Percentiles rank a stretch among this genome's conserved stretches.
Conservation (phyloP, 2,329 filamentous ascomycete species). For the Incumbomyces delicatus region DNA sequence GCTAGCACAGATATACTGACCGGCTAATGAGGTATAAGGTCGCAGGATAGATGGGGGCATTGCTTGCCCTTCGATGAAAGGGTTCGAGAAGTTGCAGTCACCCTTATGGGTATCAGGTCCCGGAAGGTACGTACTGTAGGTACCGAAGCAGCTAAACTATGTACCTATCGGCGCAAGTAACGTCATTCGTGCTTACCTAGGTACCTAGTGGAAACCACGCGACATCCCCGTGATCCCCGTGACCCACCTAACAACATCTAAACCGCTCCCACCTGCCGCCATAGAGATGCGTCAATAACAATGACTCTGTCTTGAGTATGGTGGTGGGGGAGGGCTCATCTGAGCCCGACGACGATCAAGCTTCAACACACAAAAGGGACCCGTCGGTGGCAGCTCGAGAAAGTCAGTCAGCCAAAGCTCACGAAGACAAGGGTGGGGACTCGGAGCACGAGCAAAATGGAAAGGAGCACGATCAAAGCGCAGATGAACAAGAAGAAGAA, state of each 20-base stretch:
- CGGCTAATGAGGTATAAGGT: conserved; percentile 11
- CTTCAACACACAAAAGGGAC: background rate
- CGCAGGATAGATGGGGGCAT: background rate
- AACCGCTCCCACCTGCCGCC: background rate
- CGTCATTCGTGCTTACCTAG: no score
- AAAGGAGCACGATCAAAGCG: conserved; percentile 7
- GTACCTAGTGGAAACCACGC: no score
- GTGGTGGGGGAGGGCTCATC: conserved; percentile 22
- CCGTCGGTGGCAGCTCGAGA: background rate
- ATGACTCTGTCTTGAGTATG: conserved; percentile 12
- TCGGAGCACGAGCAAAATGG: background rate
- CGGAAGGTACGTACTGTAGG: no score
- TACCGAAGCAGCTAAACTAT: no score
- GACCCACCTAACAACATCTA: no score
- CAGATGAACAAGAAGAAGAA: conserved; percentile 22
- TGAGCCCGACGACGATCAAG: conserved; percentile 16
- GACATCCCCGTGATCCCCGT: no score
- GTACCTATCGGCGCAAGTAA: no score
- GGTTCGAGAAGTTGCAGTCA: no score
- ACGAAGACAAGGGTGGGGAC: conserved; percentile 6
- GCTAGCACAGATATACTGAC: conserved; percentile 22
- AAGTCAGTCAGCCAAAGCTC: background rate
- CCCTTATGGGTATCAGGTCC: no score
- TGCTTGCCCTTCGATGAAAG: background rate
- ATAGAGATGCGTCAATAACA: conserved; percentile 3